Evolutionary conservation across 306 rosid genomes (phyloP), one percentile per base, ranked within the genome.

Genomic region (Quercus berberidifolia): DNA sequence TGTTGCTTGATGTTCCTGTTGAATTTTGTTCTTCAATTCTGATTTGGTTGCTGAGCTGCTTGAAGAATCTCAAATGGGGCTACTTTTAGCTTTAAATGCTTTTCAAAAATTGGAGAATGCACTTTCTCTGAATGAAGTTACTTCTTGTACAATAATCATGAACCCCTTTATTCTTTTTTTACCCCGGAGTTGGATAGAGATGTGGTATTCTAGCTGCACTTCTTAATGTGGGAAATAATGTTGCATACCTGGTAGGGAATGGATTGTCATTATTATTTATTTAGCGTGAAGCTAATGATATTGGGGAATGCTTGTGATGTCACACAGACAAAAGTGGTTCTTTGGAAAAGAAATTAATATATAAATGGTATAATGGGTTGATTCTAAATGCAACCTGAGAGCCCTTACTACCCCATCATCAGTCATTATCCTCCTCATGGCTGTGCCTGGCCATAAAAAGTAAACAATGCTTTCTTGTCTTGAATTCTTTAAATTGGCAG

Each of bases 21-120:
- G 79, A 73, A 15, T 63, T 86, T 51, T 83, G 63, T 30, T 71
- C 80, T 28, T n/a, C 69, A 76, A 67, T 65, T 21, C 3, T 3
- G 52, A 35, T 35, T 7, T 68, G 72, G 33, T 67, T 76, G 72
- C 23, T 3, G 58, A 68, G 43, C 26, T 46, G 76, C 75, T 84
- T 38, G 11, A 69, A 30, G 69, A 69, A 58, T 1, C 23, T 26
- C 60, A 8, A 18, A 13, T 19, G 68, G 71, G 79, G 31, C 76
- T 60, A 20, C 65, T 81, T 62, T 69, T 71, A 65, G 73, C 77
- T 67, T 35, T 58, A 70, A 52, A 7, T 76, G 71, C 70, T 72
- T 78, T 52, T 38, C 17, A 31, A 51, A 11, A 26, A 71, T 73
- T 71, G 41, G 55, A 46, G 65, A 64, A 64, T 31, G 71, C 71